Conservation (phyloP, 169 alveolate species). For the Plasmodium yoelii region DNA sequence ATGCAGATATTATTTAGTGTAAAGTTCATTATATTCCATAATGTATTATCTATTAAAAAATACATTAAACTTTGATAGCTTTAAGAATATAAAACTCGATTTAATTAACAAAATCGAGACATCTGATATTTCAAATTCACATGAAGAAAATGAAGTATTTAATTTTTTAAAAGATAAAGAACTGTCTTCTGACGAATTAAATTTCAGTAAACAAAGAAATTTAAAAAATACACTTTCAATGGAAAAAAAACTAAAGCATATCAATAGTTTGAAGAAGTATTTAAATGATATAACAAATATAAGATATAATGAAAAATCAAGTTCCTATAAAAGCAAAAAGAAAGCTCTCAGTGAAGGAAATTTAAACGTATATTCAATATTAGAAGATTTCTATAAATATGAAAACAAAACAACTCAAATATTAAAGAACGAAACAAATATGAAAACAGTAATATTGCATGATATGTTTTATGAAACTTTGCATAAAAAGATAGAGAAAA, state of each 20-base stretch:
- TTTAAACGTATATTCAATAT: conserved; percentile 16
- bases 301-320: conserved; percentile 19
- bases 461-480: conserved; percentile 34
- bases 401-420: conserved; percentile 7
- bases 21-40: conserved; percentile 31
- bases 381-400: conserved; percentile 18
- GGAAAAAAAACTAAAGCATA: conserved; percentile 36
- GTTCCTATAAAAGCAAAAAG: conserved; percentile 3
- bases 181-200: conserved; percentile 7
- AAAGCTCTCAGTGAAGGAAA: conserved; percentile 2
- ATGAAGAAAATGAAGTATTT: conserved; percentile 72
- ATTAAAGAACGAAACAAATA: conserved; percentile 12
- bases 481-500: conserved; percentile 46
- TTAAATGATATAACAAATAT: conserved; percentile 46
- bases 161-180: conserved; percentile 70
- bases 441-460: not conserved
- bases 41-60: conserved; percentile 65
- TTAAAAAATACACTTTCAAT: conserved; percentile 30
- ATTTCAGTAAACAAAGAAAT: conserved; percentile 6
- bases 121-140: conserved; percentile 24
- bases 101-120: conserved; percentile 49
- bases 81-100: conserved; percentile 64
- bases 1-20: conserved; percentile 10
- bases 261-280: conserved; percentile 38
- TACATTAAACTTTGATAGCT: conserved; percentile 67